Base-by-base conservation (phyloP, 768 basidiomycete genomes). In the Chalciporus pseudorubinellus region DNA sequence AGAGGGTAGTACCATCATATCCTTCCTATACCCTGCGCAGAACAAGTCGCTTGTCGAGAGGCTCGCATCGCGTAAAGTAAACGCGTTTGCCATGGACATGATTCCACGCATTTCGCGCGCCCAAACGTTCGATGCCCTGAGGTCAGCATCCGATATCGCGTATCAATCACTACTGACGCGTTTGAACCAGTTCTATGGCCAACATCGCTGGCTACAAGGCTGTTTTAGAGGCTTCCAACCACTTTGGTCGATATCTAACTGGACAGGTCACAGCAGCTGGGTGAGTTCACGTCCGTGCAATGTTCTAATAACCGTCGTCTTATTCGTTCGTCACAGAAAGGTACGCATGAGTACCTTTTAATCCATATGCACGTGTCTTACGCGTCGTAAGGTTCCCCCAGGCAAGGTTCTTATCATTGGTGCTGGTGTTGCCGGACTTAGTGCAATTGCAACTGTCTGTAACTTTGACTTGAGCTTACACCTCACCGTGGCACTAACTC, bases 201-300 rank as follows among this genome's bases (percentile, higher is more conserved):
- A 94, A 93, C 64, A 93, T 92, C 38, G 81, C 90, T n/a, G 92
- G 92, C 12, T 94, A 94, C 69, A 92, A 94, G 67, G 92, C 92
- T 36, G 90, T 94, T 42, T 68, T 94, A 64, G 92, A 94, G 68
- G 92, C 92, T 26, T 89, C 90, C 21, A 92, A 91, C 67, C 81
- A 89, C 63, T 94, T 94, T 61, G 91, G 91, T 61, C 77, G 92
- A 59, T 93, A 91, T 72, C 75, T 94, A 58, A 92, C 92, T 29
- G 92, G 92, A 61, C 92, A 94, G 68, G 89, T 91, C 48, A 94
- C 92, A 6, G 92, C 92, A 51, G 91, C 90, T 67, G 89, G 89
- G 86, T 89, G 66, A 65, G 85, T 76, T 41, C 34, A 20, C 24
- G 36, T 36, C n/a, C 48, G 18, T 31, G 39, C 42, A 61, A 19